Evolutionary conservation across 139 green algal species (phyloP), one percentile per base, ranked within the genome.

Genomic region (Gonium pectorale): DNA sequence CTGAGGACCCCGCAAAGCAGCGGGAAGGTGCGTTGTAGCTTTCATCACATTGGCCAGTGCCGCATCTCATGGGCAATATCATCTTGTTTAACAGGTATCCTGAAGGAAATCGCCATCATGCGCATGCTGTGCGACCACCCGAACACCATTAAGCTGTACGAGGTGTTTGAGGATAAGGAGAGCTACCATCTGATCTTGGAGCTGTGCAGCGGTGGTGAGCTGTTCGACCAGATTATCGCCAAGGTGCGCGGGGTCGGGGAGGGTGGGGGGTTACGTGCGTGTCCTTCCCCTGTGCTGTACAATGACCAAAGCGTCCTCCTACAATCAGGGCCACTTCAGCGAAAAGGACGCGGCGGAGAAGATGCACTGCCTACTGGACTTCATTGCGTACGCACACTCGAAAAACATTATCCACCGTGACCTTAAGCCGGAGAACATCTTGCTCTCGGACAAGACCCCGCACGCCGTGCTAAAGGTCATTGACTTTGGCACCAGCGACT

Each of bases 401-500:
- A 93, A 91, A 49, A 89, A 91, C 86, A 91, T 94, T 31, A 92
- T 92, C 22, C 92, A 94, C 80, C 68, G 89, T 38, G 79, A 85
- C 49, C 49, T 85, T 37, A 81, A 85, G 64, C 79, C 85, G 19
- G 85, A 89, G 87, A 99, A 99, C 87, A 98, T 99, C 67, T 86
- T 99, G 83, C 91, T 99, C 41, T 91, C 90, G 4, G 91, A 86
- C 67, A 94, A 94, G 51, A 80, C 85, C 17, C 86, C 91, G 3
- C 68, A 92, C 24, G 81, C 95, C 8, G 29, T 79, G 17, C 88
- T 98, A 26, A 97, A 96, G 85, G 94, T 94, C 75, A 98, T 96
- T 46, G 96, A 99, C 83, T 99, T 99, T 89, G 96, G 96, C 41
- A 95, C 98, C 43, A 94, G 88, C 24, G 91, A 94, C 44, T 99